Evolutionary conservation across 2,329 filamentous ascomycete species (phyloP), one percentile per base, ranked within the genome.

Genomic region (Myriosclerotinia curreyana): DNA sequence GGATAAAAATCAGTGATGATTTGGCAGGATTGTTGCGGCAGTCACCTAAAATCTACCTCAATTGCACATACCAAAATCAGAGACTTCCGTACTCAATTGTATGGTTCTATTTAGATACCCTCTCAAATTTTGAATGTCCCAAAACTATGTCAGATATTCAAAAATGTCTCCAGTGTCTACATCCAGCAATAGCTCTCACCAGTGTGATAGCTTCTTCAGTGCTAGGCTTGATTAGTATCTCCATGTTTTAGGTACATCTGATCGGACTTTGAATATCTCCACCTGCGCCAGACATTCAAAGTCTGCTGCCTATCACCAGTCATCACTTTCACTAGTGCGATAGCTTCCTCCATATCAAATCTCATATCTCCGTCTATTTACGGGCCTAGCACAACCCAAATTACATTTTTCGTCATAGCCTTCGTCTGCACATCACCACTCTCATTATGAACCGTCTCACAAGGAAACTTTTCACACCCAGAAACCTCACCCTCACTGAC

Each of bases 401-500:
- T 54, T 6, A 15, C 49, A 54, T 54, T 5, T 25, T 34, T 44
- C 34, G 22, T 53, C 25, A 36, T 61, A 8, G 34, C 34, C 25
- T 61, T 53, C 49, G 49, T 62, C 28, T 62, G 38, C 25, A 34
- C 20, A 46, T 55, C 59, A 54, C n/a, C 25, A 52, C 36, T 42
- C 20, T 34, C 8, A 55, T 55, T 36, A 20, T 55, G 44, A 36
- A 62, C 49, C 1, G 1, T 20, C 6, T 17, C 38, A 44, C 25
- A 62, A 9, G 49, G 59, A 54, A 62, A 62, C 14, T 2, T 46
- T 9, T 34, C 40, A 46, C 36, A 62, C 1, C 59, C 49, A 36
- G 36, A 52, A 31, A 44, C 8, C 49, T 53, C 59, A 2, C 36
- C 36, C 22, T 17, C 36, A 28, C 31, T 38, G 9, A 28, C 15